Base-by-base conservation (phyloP, 1,139 yeast species). In the Maudiozyma humilis region DNA sequence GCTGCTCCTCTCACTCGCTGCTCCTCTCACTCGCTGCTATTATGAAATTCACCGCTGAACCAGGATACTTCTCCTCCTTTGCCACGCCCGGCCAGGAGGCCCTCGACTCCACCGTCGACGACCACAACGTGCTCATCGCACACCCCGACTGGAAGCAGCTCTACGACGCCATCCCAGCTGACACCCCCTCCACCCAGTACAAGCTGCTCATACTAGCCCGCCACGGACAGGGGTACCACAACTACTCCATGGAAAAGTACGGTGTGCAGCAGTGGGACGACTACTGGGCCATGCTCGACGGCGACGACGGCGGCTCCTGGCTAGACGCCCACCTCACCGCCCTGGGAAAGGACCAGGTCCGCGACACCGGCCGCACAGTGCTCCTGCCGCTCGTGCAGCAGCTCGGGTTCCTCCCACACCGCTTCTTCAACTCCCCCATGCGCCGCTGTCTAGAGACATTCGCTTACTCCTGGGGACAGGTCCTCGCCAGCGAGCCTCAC, bases 201-300 rank as follows among this genome's bases (percentile, higher is more conserved):
- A 82, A 81, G 57, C 57, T 82, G 36, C 51, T 82, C 4, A 71
- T 78, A 43, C 65, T 81, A 42, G 88, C 85, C 1, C 69, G 94
- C 47, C 93, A 84, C 55, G 93, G 93, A 6, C 84, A 83, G 62
- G 93, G 93, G 0, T 76, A 69, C 62, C 91, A 83, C 56, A 84
- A 84, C 52, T 65, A 72, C 18, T 85, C 81, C 1, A 74, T 75
- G 39, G 66, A 65, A 23, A 72, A 73, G 48, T 80, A 79, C 57
- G 82, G 87, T 13, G 61, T 69, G 32, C 63, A 69, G 13, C 74
- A 62, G 18, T 82, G 89, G 89, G 70, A 74, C 53, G 60, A 57
- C 0, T 72, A 78, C 49, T 82, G 83, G 82, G 68, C 82, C 18
- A 68, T 67, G 47, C 50, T 73, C 37, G 72, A 55, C n/a, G 64